Evolutionary conservation across 306 rosid species (phyloP).

Genomic region (Prunus davidiana): DNA sequence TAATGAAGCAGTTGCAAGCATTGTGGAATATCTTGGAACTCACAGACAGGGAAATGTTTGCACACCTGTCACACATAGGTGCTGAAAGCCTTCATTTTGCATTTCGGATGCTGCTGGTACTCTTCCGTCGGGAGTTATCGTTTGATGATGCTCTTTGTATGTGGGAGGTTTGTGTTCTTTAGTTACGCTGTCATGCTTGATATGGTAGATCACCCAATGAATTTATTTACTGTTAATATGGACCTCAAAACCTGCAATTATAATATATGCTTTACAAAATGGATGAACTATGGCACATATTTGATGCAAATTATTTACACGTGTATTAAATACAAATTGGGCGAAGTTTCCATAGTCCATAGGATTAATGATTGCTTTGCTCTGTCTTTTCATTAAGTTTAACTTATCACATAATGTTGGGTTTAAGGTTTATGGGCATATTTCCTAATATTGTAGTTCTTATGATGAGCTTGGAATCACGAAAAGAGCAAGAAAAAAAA

Average conservation of each 20-base stretch:
- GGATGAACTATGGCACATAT: neutral
- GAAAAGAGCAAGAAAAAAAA: neutral
- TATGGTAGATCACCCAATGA: neutral
- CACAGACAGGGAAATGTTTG: slow-evolving; percentile 70
- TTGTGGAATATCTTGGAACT: slow-evolving; percentile 83
- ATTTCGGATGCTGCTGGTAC: slow-evolving; percentile 91
- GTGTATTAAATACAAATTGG: neutral
- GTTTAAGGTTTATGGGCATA: neutral
- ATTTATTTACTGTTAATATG: neutral
- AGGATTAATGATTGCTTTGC: neutral
- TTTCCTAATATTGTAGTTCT: neutral
- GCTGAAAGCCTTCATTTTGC: slow-evolving; percentile 99
- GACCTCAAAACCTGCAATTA: neutral
- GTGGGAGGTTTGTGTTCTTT: slow-evolving; percentile 86
- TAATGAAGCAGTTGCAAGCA: slow-evolving; percentile 81
- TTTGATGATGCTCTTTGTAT: slow-evolving; percentile 85
- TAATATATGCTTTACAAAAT: neutral
- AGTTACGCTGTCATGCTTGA: neutral
- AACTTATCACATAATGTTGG: neutral
- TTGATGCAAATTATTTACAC: neutral
- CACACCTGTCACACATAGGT: slow-evolving; percentile 80
- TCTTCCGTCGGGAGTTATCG: slow-evolving; percentile 87
- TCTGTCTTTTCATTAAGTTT: slow-evolving; percentile 5
- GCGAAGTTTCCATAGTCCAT: neutral
- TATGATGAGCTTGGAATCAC: neutral